Base-by-base conservation (phyloP, 2,329 filamentous ascomycete genomes). In the Calonectria honghensis region DNA sequence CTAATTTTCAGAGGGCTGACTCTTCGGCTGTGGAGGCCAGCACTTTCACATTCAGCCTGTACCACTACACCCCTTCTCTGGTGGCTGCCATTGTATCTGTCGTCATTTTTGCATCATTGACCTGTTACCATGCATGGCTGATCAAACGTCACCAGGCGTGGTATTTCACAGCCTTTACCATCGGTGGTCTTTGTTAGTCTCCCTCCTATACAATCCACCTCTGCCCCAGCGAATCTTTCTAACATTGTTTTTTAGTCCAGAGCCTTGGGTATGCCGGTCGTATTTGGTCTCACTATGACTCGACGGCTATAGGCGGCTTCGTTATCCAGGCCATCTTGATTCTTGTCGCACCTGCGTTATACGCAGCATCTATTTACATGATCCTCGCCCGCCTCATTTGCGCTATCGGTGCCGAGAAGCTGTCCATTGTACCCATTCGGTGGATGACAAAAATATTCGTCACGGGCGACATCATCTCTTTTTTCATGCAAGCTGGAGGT, bases 381-480 rank as follows among this genome's bases (percentile, higher is more conserved):
- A 82, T 82, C 4, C 83, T 88, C 14, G 86, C 85, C 9, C 81
- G 86, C 3, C 77, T 87, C 45, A 84, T 86, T 35, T 67, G 73
- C 2, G 78, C 82, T 31, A 73, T 82, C 1, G 74, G 86, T 27
- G 87, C 84, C 4, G 83, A 85, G 51, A 70, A 80, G 0, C 81
- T 84, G 59, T 86, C 88, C 0, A 74, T 87, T 35, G 85, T 90
- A 45, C 81, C 82, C 0, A 79, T 83, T 0, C 81, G 65, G 18
- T 87, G 85, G 84, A 77, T 89, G 20, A 89, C 88, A 4, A 88
- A 87, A 73, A 79, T 89, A 35, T 90, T 89, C 68, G 86, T 90
- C 3, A 73, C 82, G 2, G 88, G 87, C 14, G 89, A 90, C 69
- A 78, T 89, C 1, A 39, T 88, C 0, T 87, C 85, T 5, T 86